Percentiles rank a stretch among this genome's conserved stretches.
Evolutionary conservation across 768 basidiomycete genomes (phyloP).

Genomic region (Termitomyces bulborhizus): DNA sequence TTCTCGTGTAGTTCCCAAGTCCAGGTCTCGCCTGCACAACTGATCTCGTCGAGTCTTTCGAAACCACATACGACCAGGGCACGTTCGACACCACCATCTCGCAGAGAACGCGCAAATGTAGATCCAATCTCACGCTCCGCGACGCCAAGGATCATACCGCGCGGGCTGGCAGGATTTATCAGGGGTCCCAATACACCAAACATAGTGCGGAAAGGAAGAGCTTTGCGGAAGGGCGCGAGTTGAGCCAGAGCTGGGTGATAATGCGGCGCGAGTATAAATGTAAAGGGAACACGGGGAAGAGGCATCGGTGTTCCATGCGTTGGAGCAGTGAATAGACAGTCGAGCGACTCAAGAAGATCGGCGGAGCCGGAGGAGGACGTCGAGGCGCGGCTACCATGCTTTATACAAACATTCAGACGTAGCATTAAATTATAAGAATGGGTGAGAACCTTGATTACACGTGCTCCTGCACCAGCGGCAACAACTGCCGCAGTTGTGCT

Average conservation of each 20-base stretch:
- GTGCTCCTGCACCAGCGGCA: conserved; percentile 88
- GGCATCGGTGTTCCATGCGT: conserved; percentile 49
- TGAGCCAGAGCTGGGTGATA: conserved; percentile 85
- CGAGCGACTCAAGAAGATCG: conserved; percentile 83
- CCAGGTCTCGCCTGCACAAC: conserved; percentile 84
- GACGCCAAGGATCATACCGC: conserved; percentile 89
- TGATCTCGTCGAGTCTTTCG: conserved; percentile 92
- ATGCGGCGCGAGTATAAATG: conserved; percentile 89
- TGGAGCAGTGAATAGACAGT: conserved; percentile 67
- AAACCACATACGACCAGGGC: conserved; percentile 92
- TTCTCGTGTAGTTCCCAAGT: conserved; percentile 73
- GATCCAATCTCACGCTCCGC: conserved; percentile 74
- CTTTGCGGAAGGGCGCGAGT: conserved; percentile 78
- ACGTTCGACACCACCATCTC: conserved; percentile 69
- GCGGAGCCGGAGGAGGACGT: conserved; percentile 96
- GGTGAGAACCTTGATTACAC: conserved; percentile 76
- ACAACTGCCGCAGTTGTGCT: conserved; percentile 92
- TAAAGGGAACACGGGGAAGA: conserved; percentile 71
- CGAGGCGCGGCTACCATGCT: conserved; percentile 90
- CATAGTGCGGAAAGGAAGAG: conserved; percentile 91
- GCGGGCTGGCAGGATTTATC: conserved; percentile 84
- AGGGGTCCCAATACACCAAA: conserved; percentile 94
- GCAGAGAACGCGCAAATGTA: conserved; percentile 73
- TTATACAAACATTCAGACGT: conserved; percentile 4
- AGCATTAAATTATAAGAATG: not conserved